These are phyloP conservation scores for Rhizopogon sp. DNA, from an alignment of 768 basidiomycete genomes.

Conservation along the genomic window DNA sequence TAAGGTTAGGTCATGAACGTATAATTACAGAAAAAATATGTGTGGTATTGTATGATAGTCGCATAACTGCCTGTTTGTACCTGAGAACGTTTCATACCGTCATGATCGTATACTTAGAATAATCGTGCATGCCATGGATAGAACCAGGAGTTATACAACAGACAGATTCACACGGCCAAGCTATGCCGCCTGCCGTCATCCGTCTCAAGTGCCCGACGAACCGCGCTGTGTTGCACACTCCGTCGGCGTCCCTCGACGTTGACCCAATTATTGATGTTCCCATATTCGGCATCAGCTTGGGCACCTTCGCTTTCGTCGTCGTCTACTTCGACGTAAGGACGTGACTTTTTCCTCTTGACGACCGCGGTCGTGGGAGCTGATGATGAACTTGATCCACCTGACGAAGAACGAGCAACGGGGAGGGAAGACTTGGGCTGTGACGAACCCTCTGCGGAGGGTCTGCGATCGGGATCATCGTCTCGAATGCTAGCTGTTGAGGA, in stretches of 20 bases:
- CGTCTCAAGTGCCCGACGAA: conserved; percentile 32
- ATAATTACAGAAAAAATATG: conserved; percentile 23
- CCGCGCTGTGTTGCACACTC: conserved; percentile 24
- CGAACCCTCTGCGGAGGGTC: conserved; percentile 33
- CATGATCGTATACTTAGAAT: conserved; percentile 24
- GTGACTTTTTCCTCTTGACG: conserved; percentile 50
- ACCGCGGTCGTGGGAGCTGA: conserved; percentile 18
- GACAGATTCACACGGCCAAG: conserved; percentile 47
- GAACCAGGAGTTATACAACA: conserved; percentile 13
- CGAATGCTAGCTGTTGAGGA: conserved; percentile 26
- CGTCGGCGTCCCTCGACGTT: conserved; percentile 56
- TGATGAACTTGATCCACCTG: conserved; percentile 28
- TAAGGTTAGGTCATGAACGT: neutral
- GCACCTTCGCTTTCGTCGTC: conserved; percentile 63
- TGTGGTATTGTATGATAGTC: conserved; percentile 19
- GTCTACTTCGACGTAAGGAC: conserved; percentile 37
- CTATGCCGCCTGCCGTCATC: conserved; percentile 63
- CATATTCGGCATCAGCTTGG: conserved; percentile 68
- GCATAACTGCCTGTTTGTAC: conserved; percentile 5
- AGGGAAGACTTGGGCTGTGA: conserved; percentile 32
- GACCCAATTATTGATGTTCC: conserved; percentile 38
- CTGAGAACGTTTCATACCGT: conserved; percentile 12
- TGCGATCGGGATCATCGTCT: conserved; percentile 35
- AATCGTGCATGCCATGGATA: conserved; percentile 20
- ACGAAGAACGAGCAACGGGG: conserved; percentile 31